phyloP scores from a whole-genome alignment of 1,139 yeast species.

The Sugiyamaella sp. region DNA sequence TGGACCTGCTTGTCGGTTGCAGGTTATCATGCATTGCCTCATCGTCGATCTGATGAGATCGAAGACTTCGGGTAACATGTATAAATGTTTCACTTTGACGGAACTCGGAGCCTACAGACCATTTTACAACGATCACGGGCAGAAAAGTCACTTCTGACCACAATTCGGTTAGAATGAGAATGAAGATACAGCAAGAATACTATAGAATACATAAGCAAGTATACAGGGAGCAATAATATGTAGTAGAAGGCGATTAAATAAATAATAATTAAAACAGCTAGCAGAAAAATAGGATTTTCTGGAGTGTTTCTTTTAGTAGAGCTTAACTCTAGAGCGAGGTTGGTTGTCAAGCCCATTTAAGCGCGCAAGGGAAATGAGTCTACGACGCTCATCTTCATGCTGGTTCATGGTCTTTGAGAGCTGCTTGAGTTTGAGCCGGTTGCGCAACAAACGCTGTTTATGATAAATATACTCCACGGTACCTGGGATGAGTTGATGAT shows the following conservation, averaged over 20 bases:
- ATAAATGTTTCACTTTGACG: too few species aligned
- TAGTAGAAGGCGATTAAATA: neutral
- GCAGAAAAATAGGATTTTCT: neutral
- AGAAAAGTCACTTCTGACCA: too few species aligned
- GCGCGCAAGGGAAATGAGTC: slow-evolving; percentile 22
- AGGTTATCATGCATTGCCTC: slow-evolving; percentile 4
- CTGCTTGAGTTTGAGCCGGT: slow-evolving; percentile 31
- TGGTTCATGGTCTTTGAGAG: slow-evolving; percentile 29
- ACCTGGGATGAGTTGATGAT: slow-evolving; percentile 30
- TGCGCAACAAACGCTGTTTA: slow-evolving; percentile 31
- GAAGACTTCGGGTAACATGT: neutral
- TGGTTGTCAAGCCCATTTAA: slow-evolving; percentile 17
- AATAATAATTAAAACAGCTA: slow-evolving; percentile 2
- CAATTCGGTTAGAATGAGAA: too few species aligned
- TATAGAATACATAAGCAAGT: neutral
- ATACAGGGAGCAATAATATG: neutral
- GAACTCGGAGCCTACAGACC: neutral
- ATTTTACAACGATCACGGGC: too few species aligned
- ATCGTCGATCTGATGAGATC: neutral
- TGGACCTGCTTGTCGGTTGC: neutral
- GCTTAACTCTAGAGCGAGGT: slow-evolving; percentile 21
- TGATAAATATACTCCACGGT: slow-evolving; percentile 31
- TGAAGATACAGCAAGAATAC: neutral
- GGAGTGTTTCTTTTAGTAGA: slow-evolving; percentile 12
- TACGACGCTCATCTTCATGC: slow-evolving; percentile 26